Evolutionary conservation across 2,329 filamentous ascomycete species (phyloP), one percentile per base, ranked within the genome.

Genomic region (Stemphylium lycopersici): DNA sequence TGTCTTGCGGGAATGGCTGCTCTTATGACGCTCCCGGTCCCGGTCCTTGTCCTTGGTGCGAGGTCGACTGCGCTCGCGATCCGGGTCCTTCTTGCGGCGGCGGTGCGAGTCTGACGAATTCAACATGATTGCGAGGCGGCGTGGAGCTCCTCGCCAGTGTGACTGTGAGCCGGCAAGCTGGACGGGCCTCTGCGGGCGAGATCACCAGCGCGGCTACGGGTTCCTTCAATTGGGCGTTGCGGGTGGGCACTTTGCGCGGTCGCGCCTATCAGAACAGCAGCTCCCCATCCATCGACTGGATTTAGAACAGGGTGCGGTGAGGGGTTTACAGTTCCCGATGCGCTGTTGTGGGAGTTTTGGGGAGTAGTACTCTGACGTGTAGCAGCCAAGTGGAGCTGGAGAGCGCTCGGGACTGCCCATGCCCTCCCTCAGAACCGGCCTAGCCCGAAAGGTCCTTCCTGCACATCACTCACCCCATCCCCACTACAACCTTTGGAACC

Each of bases 81-180:
- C 60, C 13, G 55, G 47, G 44, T 64, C 73, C 58, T 75, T 76
- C 51, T 69, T 74, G 59, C 73, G 73, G 55, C 75, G 76, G 48
- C 73, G 70, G 53, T 68, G 67, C 44, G 66, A 54, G 59, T 75
- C 71, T 39, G 70, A 71, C 41, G 69, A 66, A 63, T 61, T 65
- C 62, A 67, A 57, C 65, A 71, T 74, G 53, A 59, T 47, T 56
- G 44, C 49, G 38, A 38, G 53, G 55, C 32, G 54, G 58, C 59
- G 56, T 62, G 55, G 52, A 59, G 56, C 51, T 58, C 46, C 53
- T 55, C 55, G 51, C 57, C 38, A 59, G 59, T 63, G 61, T 58
- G 52, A 65, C 62, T 62, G 59, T 48, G 48, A 49, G 56, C 62
- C 61, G 50, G 54, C 37, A 45, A 26, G 49, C 43, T 47, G 52